These are phyloP conservation scores for Colletotrichum sp. DNA, from an alignment of 2,329 filamentous ascomycete genomes.

Conservation along the genomic window DNA sequence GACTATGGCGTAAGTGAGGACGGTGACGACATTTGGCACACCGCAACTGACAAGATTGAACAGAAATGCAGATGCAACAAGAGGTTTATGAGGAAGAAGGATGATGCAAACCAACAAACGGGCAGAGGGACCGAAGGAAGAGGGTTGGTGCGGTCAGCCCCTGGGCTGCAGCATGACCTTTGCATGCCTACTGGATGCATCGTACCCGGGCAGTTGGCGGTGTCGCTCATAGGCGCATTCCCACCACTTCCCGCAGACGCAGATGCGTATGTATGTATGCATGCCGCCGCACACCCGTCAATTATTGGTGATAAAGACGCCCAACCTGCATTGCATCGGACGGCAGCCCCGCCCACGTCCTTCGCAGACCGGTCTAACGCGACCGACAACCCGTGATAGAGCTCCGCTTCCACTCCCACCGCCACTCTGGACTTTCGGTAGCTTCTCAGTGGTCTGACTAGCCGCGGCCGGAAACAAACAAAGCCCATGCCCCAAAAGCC, in stretches of 20 bases:
- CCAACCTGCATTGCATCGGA: constrained; percentile 21
- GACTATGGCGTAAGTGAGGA: constrained; percentile 66
- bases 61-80: constrained; percentile 57
- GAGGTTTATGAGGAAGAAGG: constrained; percentile 50
- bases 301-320: constrained; percentile 19
- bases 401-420: constrained; percentile 6
- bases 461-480: constrained; percentile 7
- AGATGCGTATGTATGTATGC: constrained; percentile 20
- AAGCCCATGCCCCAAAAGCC: neutral
- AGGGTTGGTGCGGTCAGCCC: constrained; percentile 5
- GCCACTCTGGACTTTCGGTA: neutral
- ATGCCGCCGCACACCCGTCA: constrained; percentile 18
- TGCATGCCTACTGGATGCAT: constrained; percentile 4
- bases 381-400: constrained; percentile 7
- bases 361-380: constrained; percentile 4
- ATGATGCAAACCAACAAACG: neutral
- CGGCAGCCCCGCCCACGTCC: neutral
- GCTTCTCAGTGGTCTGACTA: constrained; percentile 18
- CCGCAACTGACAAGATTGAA: constrained; percentile 19
- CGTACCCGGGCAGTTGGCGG: constrained; percentile 20
- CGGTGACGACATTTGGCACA: neutral
- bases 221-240: constrained; percentile 16
- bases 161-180: neutral
- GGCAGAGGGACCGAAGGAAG: neutral
- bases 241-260: constrained; percentile 15